Conservation (phyloP, 73 alveolate species). For the Blepharisma stoltei region DNA sequence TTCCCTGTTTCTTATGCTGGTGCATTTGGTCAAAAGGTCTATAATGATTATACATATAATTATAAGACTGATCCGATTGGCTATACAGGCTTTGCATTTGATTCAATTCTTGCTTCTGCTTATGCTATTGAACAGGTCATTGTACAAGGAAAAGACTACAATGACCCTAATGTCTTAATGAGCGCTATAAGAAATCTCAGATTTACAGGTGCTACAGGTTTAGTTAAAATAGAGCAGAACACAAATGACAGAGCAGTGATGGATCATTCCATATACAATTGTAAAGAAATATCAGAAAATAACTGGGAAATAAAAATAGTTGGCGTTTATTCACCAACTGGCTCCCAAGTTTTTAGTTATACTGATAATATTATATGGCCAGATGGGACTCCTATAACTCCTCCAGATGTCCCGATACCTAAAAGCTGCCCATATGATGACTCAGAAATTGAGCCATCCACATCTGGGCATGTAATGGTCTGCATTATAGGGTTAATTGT, state of each 20-base stretch:
- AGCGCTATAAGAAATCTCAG: constrained; percentile 18
- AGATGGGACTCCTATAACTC: background rate
- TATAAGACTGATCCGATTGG: background rate
- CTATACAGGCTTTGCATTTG: constrained; percentile 13
- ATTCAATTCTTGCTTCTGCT: constrained; percentile 4
- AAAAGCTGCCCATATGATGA: background rate
- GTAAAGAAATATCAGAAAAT: background rate
- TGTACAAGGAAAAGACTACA: background rate
- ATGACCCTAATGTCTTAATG: background rate
- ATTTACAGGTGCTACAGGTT: constrained; percentile 24
- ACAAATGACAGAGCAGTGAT: constrained; percentile 9
- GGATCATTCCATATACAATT: constrained; percentile 2
- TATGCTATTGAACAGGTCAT: background rate
- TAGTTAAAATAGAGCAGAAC: background rate
- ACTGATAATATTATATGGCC: constrained; percentile 28
- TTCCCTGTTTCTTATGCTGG: constrained; percentile 11
- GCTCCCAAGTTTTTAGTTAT: background rate
- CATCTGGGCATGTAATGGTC: too few species aligned
- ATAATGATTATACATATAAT: background rate
- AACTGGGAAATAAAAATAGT: constrained; percentile 10
- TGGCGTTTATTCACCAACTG: constrained; percentile 17
- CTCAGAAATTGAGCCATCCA: too few species aligned
- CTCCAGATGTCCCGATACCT: background rate
- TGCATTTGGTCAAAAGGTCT: background rate
- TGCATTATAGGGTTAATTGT: too few species aligned